A percentile compares a stretch with the other conserved stretches of the same genome.
These are phyloP conservation scores for Epichloe aotearoae DNA, from an alignment of 2,329 filamentous ascomycete genomes.

Conservation along the genomic window DNA sequence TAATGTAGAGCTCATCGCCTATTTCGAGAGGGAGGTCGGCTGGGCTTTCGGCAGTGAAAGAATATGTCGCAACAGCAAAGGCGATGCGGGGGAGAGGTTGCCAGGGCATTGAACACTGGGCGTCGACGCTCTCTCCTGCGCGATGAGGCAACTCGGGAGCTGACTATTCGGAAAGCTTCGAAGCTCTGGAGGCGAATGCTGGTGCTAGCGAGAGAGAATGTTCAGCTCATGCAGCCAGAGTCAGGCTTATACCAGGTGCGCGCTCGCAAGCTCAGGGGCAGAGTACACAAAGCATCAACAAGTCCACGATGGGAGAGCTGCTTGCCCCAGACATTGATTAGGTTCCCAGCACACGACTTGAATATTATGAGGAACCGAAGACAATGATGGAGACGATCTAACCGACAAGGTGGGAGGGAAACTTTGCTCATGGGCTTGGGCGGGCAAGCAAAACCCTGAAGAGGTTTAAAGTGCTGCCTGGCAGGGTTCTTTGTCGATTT, in stretches of 20 bases:
- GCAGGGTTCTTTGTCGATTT: constrained; percentile 6
- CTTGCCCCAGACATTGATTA: neutral
- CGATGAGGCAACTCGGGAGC: constrained; percentile 1
- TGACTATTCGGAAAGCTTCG: neutral
- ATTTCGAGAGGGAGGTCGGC: constrained; percentile 94
- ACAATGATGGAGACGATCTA: neutral
- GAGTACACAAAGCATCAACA: neutral
- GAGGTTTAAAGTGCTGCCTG: neutral
- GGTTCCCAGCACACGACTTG: neutral
- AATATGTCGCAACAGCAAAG: constrained; percentile 92
- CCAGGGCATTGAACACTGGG: constrained; percentile 65
- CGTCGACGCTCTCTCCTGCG: constrained; percentile 7
- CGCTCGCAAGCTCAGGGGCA: constrained; percentile 3
- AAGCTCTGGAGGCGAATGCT: neutral
- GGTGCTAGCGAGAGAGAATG: neutral
- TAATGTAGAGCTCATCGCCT: constrained; percentile 96
- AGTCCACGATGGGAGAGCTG: constrained; percentile 1
- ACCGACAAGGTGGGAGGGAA: neutral
- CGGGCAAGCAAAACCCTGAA: constrained; percentile 4
- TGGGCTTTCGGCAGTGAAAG: constrained; percentile 74
- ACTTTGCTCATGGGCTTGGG: neutral
- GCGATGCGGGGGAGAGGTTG: constrained; percentile 91
- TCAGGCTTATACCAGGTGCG: neutral
- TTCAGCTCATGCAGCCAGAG: neutral
- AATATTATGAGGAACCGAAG: neutral